Evolutionary conservation across 768 basidiomycete genomes (phyloP), one percentile per base, ranked within the genome.

Genomic region (Tulasnella calospora): DNA sequence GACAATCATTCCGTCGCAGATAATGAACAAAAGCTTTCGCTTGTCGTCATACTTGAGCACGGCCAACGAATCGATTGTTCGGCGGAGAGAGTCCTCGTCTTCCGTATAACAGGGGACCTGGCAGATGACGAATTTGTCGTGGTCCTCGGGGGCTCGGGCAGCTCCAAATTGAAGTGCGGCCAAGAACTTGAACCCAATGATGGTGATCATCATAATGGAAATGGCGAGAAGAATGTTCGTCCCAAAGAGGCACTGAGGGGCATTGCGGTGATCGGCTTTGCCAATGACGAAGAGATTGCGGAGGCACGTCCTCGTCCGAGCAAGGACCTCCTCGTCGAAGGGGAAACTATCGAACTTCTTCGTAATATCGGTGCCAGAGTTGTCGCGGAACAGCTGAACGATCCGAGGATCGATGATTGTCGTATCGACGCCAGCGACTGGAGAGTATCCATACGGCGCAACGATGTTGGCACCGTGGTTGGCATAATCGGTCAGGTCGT

Each of bases 51-150:
- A 99, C 84, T 94, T 96, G 85, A 97, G 88, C 83, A 93, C 90
- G 1, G 97, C 95, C 78, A 99, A 86, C 6, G 96, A 97, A 83
- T 99, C 95, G 83, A 99, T 97, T 2, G 96, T 98, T 81, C 87
- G 88, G 72, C 93, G 89, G 73, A 99, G 87, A 7, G 95, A 98
- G 19, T 86, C 83, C 80, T 96, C 93, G 80, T 96, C 97, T 87
- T 99, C 97, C 3, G 97, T 99, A 83, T 99, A 99, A 89, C 97
- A 98, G 38, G 97, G 97, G 0, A 99, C 95, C 83, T 99, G 97
- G 83, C 96, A 98, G 81, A 97, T 94, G 80, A 98, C 93, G 81
- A 98, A 97, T 85, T 98, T 97, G 87, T 98, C 95, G 83, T 96
- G 95, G 81, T 96, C 93, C 85, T 97, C 96, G 0, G 95, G 96